Base-by-base conservation (phyloP, 352 stramenopile genomes). In the Phytophthora hibernalis region DNA sequence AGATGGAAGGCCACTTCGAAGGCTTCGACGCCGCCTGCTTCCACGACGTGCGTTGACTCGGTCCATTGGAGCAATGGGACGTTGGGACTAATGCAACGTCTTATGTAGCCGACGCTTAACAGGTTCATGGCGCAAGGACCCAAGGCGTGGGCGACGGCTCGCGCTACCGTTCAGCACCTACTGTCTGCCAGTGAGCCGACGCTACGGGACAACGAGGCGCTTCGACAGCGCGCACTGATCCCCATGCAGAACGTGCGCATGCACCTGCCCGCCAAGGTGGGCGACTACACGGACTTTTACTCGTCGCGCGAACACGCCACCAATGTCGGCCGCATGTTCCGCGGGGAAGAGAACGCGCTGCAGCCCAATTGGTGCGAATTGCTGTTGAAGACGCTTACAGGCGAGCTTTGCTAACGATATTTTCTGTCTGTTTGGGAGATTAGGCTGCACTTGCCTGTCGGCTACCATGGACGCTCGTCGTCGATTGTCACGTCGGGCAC, bases 251-350 rank as follows among this genome's bases (percentile, higher is more conserved):
- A 85, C 31, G 81, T 90, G 44, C 77, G 79, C 35, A 97, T 98
- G 87, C 91, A 98, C 62, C 72, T 99, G 15, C 97, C 97, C 16
- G 91, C 93, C 53, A 86, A 82, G 31, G 97, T 99, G 59, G 95
- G 95, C 24, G 96, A 99, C 78, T 99, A 99, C 80, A 99, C 97
- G 21, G 97, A 99, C 72, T 99, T 99, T 65, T 99, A 99, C 82
- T 97, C 90, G 60, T 98, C 90, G 26, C 83, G 95, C 16, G 95
- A 99, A 74, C 97, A 99, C 79, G 96, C 97, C 13, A 98, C 95
- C 44, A 99, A 99, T 74, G 86, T 98, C 26, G 93, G 93, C 48
- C 85, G 95, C 72, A 98, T 98, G 89, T 97, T 98, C 74, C 87
- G 93, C 20, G 90, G 87, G 44, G 83, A 96, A 65, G 95, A 98